A percentile compares a stretch with the other conserved stretches of the same genome.
phyloP scores from a whole-genome alignment of 371 early-diverging fungal species.

The Mucor indicus region DNA sequence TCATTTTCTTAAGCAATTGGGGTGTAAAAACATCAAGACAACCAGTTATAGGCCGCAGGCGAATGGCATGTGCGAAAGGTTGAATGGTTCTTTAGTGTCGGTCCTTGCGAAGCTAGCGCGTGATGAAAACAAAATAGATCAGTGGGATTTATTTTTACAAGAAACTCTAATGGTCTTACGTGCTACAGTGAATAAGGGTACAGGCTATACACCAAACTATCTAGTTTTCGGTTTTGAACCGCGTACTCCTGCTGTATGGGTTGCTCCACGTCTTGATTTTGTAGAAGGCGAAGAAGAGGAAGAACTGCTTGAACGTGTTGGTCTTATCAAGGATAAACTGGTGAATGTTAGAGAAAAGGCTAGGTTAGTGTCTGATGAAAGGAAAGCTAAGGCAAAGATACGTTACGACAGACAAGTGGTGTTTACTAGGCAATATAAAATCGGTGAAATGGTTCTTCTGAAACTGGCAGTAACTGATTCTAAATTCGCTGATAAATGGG shows the following conservation, averaged over 20 bases:
- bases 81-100: constrained; percentile 13
- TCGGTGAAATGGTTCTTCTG: constrained; percentile 15
- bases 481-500: constrained; percentile 18
- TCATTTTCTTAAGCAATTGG: background rate
- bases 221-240: constrained; percentile 17
- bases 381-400: background rate
- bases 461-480: background rate
- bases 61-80: constrained; percentile 7
- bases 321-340: no score
- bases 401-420: background rate
- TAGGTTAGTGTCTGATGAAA: no score
- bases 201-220: constrained; percentile 6
- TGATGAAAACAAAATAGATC: background rate
- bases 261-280: constrained; percentile 7
- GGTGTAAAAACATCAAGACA: background rate
- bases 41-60: background rate
- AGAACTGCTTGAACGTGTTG: no score
- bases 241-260: constrained; percentile 13
- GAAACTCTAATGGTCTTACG: background rate
- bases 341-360: no score
- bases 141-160: constrained; percentile 11
- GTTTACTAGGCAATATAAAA: background rate
- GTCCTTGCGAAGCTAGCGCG: constrained; percentile 8
- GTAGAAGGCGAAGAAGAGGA: constrained; percentile 6
- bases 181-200: constrained; percentile 11